Conservation (phyloP, 305 asterid species). For the Fraxinus floribunda region DNA sequence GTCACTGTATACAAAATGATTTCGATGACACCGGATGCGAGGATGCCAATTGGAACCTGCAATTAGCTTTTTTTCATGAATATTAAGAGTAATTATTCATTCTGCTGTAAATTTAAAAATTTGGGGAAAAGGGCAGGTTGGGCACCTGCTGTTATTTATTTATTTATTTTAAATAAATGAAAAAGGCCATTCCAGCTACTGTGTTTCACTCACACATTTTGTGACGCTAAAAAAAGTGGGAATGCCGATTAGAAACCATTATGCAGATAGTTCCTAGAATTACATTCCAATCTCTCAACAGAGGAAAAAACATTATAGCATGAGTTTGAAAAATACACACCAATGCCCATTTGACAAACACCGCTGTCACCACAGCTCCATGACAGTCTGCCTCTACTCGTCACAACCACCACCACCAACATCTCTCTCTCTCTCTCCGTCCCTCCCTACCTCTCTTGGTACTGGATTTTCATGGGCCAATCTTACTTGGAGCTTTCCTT, state of each 20-base stretch:
- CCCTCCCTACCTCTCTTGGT: neutral
- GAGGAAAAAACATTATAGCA: neutral
- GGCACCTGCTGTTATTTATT: neutral
- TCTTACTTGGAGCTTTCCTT: neutral
- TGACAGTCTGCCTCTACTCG: neutral
- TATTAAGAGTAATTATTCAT: slow-evolving; percentile 18
- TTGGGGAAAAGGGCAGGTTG: slow-evolving; percentile 17
- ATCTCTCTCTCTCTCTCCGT: neutral
- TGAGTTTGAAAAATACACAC: neutral
- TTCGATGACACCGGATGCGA: slow-evolving; percentile 51
- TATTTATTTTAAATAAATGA: neutral
- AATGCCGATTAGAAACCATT: neutral
- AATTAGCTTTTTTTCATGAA: slow-evolving; percentile 31
- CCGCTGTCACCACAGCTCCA: neutral
- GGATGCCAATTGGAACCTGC: slow-evolving; percentile 87
- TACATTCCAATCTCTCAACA: neutral
- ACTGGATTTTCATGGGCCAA: neutral
- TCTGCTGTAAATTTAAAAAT: slow-evolving; percentile 18
- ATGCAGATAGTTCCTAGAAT: neutral
- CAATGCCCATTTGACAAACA: neutral
- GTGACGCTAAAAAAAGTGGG: neutral
- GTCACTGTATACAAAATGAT: slow-evolving; percentile 75
- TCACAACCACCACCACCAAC: neutral
- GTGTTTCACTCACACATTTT: neutral
- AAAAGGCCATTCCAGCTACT: neutral